phyloP scores from a whole-genome alignment of 1,139 yeast species.

The Petasospora fabianii region DNA sequence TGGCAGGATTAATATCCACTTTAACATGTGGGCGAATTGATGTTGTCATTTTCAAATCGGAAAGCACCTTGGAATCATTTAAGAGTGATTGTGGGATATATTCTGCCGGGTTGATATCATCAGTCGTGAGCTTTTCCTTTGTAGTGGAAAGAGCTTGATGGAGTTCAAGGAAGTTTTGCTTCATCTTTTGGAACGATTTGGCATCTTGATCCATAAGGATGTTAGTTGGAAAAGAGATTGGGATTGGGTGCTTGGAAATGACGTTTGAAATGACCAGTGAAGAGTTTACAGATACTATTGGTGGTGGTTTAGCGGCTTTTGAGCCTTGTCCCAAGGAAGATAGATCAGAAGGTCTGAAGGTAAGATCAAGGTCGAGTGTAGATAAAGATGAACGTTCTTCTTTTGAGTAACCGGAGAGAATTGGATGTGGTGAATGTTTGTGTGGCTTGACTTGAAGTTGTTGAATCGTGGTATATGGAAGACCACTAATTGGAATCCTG shows the following conservation, averaged over 20 bases:
- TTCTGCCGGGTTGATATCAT: constrained; percentile 7
- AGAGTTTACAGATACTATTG: constrained; percentile 13
- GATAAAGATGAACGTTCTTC: constrained; percentile 25
- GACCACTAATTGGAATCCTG: constrained; percentile 25
- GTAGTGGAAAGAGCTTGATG: constrained; percentile 6
- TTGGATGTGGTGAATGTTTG: constrained; percentile 33
- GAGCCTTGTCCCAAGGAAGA: constrained; percentile 1
- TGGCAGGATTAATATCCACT: constrained; percentile 5
- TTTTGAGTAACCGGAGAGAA: constrained; percentile 22
- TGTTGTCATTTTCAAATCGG: constrained; percentile 13
- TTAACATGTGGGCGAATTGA: constrained; percentile 1
- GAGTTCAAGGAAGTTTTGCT: constrained; percentile 14
- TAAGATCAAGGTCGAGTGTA: constrained; percentile 25
- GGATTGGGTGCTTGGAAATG: constrained; percentile 24
- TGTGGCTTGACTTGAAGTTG: too few relatives aligned
- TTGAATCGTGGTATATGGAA: constrained; percentile 37
- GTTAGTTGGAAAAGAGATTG: constrained; percentile 25
- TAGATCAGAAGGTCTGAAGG: constrained; percentile 20
- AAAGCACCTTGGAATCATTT: constrained; percentile 22
- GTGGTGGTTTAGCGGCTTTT: constrained; percentile 22
- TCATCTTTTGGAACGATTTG: constrained; percentile 10
- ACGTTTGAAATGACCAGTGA: constrained; percentile 22
- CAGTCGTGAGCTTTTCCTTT: constrained; percentile 6
- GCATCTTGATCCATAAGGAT: constrained; percentile 16
- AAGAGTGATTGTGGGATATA: constrained; percentile 12